A percentile compares a stretch with the other conserved stretches of the same genome.
Conservation (phyloP, 805 yeast genomes). For the Yueomyces sinensis region DNA sequence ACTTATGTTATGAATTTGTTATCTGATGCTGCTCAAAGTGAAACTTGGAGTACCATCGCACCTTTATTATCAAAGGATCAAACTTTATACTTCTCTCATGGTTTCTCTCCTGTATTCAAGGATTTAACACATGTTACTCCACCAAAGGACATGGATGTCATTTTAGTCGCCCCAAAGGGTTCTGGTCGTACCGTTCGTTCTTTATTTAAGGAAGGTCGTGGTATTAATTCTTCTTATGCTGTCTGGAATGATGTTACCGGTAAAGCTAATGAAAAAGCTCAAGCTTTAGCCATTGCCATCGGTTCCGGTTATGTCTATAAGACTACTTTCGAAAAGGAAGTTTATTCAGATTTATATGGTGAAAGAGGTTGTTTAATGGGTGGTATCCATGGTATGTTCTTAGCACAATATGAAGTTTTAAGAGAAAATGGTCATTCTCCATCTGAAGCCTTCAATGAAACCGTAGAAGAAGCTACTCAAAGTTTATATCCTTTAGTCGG, state of each 20-base stretch:
- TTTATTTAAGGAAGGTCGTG: slow-evolving; percentile 99
- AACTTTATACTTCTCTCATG: slow-evolving; percentile 98
- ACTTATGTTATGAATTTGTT: slow-evolving; percentile 93
- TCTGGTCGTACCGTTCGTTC: slow-evolving; percentile 99
- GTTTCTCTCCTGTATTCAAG: slow-evolving; percentile 98
- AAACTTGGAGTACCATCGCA: slow-evolving; percentile 82
- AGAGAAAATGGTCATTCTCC: slow-evolving; percentile 99
- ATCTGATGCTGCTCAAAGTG: slow-evolving; percentile 99
- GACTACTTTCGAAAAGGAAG: slow-evolving; percentile 99
- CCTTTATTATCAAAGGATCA: slow-evolving; percentile 93
- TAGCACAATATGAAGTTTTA: slow-evolving; percentile 98
- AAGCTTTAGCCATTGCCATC: slow-evolving; percentile 96
- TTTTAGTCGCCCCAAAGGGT: slow-evolving; percentile 99
- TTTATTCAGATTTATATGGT: slow-evolving; percentile 97
- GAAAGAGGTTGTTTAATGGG: slow-evolving; percentile 99
- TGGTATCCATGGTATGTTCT: slow-evolving; percentile 99
- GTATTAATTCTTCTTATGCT: slow-evolving; percentile 99
- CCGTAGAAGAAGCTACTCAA: slow-evolving; percentile 99
- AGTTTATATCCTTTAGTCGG: slow-evolving; percentile 98
- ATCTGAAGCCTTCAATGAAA: slow-evolving; percentile 99
- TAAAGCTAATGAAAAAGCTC: slow-evolving; percentile 97
- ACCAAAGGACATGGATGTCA: slow-evolving; percentile 90
- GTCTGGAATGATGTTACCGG: slow-evolving; percentile 99
- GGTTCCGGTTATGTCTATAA: slow-evolving; percentile 99
- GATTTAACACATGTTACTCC: slow-evolving; percentile 93